phyloP scores from a whole-genome alignment of 495 filamentous ascomycete genomes.

The Tuber magnatum region DNA sequence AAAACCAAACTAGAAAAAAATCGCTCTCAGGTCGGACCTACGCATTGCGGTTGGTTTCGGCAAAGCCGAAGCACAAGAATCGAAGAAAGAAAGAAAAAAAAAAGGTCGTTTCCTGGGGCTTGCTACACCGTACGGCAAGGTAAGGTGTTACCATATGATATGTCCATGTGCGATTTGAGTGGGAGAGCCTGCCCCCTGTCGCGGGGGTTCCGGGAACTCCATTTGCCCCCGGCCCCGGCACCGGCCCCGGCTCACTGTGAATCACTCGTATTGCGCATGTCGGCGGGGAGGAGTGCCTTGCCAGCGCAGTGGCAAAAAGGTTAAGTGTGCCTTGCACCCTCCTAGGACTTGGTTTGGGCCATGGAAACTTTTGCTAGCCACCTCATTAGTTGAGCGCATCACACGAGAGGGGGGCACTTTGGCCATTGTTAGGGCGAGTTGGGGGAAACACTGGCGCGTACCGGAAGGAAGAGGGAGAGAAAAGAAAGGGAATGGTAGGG shows the following conservation, averaged over 20 bases:
- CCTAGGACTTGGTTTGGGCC: neutral
- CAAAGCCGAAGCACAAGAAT: neutral
- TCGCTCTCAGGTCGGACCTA: neutral
- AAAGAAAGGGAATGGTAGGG: neutral
- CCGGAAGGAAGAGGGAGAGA: neutral
- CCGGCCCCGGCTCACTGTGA: neutral
- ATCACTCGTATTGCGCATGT: conserved; percentile 1
- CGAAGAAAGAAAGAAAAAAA: neutral
- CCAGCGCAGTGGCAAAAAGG: neutral
- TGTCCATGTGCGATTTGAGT: neutral
- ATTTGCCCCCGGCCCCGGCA: neutral
- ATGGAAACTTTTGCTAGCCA: neutral
- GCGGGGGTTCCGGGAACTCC: neutral
- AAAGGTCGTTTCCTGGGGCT: neutral
- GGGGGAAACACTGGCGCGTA: neutral
- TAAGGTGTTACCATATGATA: neutral
- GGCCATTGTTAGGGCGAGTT: neutral
- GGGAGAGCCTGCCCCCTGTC: neutral
- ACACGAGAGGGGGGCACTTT: neutral
- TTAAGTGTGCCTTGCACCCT: neutral
- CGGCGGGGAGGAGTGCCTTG: neutral
- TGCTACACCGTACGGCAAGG: neutral
- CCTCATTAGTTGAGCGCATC: neutral
- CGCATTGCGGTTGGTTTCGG: neutral
- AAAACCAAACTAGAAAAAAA: neutral